Base-by-base conservation (phyloP, 192 early-diverging fungal genomes). In the Chytriomyces confervae region DNA sequence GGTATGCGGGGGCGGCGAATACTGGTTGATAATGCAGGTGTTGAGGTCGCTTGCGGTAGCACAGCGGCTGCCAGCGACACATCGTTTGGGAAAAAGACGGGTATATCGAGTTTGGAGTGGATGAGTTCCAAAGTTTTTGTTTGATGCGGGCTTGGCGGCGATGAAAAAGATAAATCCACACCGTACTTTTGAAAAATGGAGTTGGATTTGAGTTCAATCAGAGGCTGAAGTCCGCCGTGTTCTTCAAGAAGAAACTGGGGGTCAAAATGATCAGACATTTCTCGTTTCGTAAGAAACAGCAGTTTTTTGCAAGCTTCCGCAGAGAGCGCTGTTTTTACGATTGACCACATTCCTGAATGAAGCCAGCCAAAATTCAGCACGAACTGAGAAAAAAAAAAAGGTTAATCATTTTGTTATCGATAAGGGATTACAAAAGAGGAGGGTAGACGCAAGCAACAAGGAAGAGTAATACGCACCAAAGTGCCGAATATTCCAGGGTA, bases 341-440 rank as follows among this genome's bases (percentile, higher is more conserved):
- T 61, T 43, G 75, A 75, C 87, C 87, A 89, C 2, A 89, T 81
- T 2, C 87, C 87, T 9, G 85, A 69, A 74, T 89, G 87, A 23
- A 89, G 29, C 87, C 87, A 89, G 18, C 87, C 87, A 64, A 87
- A 89, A 76, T 89, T 89, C 65, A 89, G 80, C 1, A 89, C 85
- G 71, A 81, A 84, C 53, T 72, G 18, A 49, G 36, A 36, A 36
- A 36, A 36, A 36, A 36, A 29, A 61, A 62, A 73, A 76, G 53
- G n/a, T n/a, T 11, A 23, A 23, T 46, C 62, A 7, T 64, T 29
- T 18, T 18, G 27, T 57, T 57, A 13, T 13, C 20, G 53, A 18
- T 57, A 13, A 57, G 20, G 53, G 53, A 18, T 13, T 13, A 11
- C 62, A 29, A 64, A 29, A 16, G 62, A 29, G 16, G 11, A 16